Conservation (phyloP, 202 grass and related monocot genomes). For the Elaeis oleifera region DNA sequence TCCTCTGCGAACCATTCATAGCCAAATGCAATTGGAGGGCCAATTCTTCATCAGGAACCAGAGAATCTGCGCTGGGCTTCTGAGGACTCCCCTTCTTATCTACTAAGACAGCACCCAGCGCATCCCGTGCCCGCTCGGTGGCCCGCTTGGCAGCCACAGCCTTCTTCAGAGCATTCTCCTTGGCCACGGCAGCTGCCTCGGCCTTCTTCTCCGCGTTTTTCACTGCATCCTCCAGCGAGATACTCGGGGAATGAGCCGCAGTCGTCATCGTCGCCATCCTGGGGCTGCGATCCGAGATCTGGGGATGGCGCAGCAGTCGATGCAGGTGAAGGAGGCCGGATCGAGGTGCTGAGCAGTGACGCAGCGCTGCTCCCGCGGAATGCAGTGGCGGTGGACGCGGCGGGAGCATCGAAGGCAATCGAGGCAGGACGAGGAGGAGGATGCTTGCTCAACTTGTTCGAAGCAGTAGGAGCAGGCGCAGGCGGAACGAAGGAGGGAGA, state of each 20-base stretch:
- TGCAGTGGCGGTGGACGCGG: conserved; percentile 47
- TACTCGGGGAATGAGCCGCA: not conserved
- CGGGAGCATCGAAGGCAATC: conserved; percentile 44
- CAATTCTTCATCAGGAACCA: conserved; percentile 38
- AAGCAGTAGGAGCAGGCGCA: conserved; percentile 79
- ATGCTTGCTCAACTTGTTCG: not conserved
- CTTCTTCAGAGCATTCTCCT: conserved; percentile 23
- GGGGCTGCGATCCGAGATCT: conserved; percentile 20
- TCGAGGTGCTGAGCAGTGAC: conserved; percentile 28
- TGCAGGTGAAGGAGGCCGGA: conserved; percentile 48
- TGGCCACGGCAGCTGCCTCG: not conserved
- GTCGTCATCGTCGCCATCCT: not conserved
- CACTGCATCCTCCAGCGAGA: conserved; percentile 13
- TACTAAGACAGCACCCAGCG: conserved; percentile 6
- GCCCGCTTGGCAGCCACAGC: conserved; percentile 10
- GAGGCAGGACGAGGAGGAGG: conserved; percentile 22
- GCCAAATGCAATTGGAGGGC: conserved; percentile 75
- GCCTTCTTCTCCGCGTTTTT: conserved; percentile 12
- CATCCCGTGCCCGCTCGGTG: conserved; percentile 17
- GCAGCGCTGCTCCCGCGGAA: conserved; percentile 44
- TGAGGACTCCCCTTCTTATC: conserved; percentile 1
- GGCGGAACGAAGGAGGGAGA: conserved; percentile 35
- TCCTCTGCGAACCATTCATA: conserved; percentile 77
- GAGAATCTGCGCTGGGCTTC: conserved; percentile 3
- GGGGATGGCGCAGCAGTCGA: conserved; percentile 59